Conservation (phyloP, 768 basidiomycete genomes). For the Phaeotremella fagi region DNA sequence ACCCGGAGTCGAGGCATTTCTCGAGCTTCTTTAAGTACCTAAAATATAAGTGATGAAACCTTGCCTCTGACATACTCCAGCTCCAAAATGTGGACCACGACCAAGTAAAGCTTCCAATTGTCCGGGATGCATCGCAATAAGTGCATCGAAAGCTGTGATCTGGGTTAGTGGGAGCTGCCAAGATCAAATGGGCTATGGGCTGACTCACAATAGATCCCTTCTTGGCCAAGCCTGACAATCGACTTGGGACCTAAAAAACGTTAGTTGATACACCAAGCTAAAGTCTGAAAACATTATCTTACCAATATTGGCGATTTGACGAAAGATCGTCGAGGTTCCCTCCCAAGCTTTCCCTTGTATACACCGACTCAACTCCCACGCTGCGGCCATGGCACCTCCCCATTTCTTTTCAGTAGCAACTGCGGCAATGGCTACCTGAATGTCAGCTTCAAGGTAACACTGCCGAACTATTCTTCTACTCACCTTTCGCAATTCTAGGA, state of each 20-base stretch:
- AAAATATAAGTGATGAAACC: conserved; percentile 9
- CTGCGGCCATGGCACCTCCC: conserved; percentile 66
- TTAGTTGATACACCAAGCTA: neutral
- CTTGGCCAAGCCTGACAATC: conserved; percentile 65
- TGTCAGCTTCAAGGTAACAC: conserved; percentile 53
- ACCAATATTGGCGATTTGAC: conserved; percentile 85
- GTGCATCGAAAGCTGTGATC: conserved; percentile 20
- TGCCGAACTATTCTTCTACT: conserved; percentile 2
- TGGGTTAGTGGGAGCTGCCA: neutral
- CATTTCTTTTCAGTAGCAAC: conserved; percentile 63
- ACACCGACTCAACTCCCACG: conserved; percentile 74
- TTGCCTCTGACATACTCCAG: conserved; percentile 1
- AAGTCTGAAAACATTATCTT: neutral
- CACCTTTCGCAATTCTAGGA: conserved; percentile 69
- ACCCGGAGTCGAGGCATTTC: conserved; percentile 11
- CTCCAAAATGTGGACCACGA: conserved; percentile 21
- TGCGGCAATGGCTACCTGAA: no score
- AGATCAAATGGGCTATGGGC: neutral
- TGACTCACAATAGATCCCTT: conserved; percentile 54
- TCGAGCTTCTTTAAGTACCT: conserved; percentile 1
- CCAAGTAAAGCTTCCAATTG: conserved; percentile 22
- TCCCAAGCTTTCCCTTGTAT: conserved; percentile 87
- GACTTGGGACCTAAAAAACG: conserved; percentile 17
- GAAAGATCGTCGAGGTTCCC: conserved; percentile 72
- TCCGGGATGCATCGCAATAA: conserved; percentile 16